Conservation (phyloP, 768 basidiomycete genomes). For the Xanthoconium stramineum region DNA sequence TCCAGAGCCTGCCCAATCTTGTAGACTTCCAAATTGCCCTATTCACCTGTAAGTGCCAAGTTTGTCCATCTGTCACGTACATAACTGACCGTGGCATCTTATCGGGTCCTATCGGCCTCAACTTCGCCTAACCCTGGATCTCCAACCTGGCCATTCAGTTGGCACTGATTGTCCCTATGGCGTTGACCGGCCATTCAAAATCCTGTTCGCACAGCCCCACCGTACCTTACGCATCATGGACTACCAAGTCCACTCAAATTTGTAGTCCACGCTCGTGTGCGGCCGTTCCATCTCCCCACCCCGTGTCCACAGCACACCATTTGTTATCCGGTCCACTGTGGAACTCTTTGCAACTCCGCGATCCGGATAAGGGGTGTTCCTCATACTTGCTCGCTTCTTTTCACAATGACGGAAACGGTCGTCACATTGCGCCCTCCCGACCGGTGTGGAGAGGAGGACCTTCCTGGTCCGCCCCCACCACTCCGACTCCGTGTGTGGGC, state of each 20-base stretch:
- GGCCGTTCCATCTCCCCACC: not conserved
- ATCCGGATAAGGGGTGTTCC: slow-evolving; percentile 24
- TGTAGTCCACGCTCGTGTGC: slow-evolving; percentile 1
- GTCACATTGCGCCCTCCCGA: slow-evolving; percentile 22
- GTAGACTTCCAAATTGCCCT: not conserved
- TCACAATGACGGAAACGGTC: slow-evolving; percentile 21
- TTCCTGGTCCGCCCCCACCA: slow-evolving; percentile 5
- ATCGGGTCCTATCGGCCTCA: not conserved
- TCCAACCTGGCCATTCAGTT: not conserved
- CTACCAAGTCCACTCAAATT: not conserved
- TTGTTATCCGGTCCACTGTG: not conserved
- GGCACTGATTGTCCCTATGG: slow-evolving; percentile 7
- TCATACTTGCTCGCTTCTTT: slow-evolving; percentile 25
- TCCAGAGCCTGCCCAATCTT: not conserved
- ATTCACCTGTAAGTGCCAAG: not conserved
- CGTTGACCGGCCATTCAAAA: not conserved
- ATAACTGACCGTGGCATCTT: not conserved
- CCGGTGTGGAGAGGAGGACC: slow-evolving; percentile 22
- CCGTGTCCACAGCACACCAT: slow-evolving; percentile 5
- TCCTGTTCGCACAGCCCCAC: slow-evolving; percentile 4
- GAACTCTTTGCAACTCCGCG: slow-evolving; percentile 29
- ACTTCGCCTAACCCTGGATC: not conserved
- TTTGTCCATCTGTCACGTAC: slow-evolving; percentile 12
- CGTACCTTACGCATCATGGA: slow-evolving; percentile 4
- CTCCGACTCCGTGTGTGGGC: slow-evolving; percentile 2